Evolutionary conservation across 495 filamentous ascomycete species (phyloP), one percentile per base, ranked within the genome.

Genomic region (Chaetomium tenue): DNA sequence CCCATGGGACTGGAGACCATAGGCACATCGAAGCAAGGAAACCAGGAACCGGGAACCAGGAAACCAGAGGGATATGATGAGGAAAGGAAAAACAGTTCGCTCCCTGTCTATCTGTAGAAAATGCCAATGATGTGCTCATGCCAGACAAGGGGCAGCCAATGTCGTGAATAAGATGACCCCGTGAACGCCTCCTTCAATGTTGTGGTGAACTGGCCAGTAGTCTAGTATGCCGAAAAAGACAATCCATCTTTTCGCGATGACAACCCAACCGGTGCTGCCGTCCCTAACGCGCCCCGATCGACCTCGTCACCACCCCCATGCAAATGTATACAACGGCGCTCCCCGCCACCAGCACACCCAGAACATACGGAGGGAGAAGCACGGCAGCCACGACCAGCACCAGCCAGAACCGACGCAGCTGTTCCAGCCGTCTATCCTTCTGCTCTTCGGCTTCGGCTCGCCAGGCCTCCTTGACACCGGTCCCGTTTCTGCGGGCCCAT

Each of bases 311-410:
- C 56, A 30, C 53, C 63, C 61, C 53, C 56, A 70, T 65, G 65
- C 64, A 66, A 62, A 72, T 58, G 63, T 75, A 77, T 67, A 71
- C 65, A 37, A 58, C 68, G 3, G 63, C 74, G 12, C 44, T 63
- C 26, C 48, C 65, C 33, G 70, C 57, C 47, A 63, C 48, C 42
- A 76, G 65, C 40, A 72, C 13, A 44, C 52, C 67, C 54, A 77
- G 54, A 26, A 77, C 62, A 58, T 71, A 61, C 54, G 70, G 68
- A 63, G 75, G 76, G 53, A 78, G 72, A 60, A 78, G 71, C 58
- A 78, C 76, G 18, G 72, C 54, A 39, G 72, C 75, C 16, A 71
- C 76, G n/a, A 67, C 63, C 44, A 71, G 26, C 53, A 68, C 46
- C 25, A 78, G 65, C 55, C 76, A 69, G n/a, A 58, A 57, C 39